phyloP scores from a whole-genome alignment of 2,329 filamentous ascomycete genomes.

The Penicillium psychrosexuale region DNA sequence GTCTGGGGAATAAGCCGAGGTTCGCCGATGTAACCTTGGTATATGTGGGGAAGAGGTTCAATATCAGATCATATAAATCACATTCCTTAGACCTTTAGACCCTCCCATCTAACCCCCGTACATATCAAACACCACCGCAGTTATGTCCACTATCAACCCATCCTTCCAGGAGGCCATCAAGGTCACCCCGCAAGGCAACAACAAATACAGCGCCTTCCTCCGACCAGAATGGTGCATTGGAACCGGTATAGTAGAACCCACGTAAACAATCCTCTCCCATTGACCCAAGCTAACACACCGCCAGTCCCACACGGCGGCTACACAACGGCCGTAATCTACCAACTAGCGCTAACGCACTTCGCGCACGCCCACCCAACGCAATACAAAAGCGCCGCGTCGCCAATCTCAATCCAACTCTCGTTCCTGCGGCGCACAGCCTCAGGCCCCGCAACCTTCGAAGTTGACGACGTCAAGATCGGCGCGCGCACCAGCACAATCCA shows the following conservation, averaged over 20 bases:
- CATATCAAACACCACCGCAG: background rate
- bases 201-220: constrained; percentile 58
- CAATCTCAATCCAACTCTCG: constrained; percentile 62
- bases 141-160: constrained; percentile 23
- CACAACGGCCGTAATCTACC: constrained; percentile 61
- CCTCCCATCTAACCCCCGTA: background rate
- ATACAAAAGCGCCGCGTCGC: constrained; percentile 50
- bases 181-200: constrained; percentile 43
- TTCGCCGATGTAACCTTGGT: background rate
- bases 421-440: constrained; percentile 63
- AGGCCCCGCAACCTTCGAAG: constrained; percentile 56
- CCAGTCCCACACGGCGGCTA: constrained; percentile 70
- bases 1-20: constrained; percentile 7
- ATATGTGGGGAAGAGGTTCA: background rate
- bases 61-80: background rate
- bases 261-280: constrained; percentile 12
- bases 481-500: constrained; percentile 62
- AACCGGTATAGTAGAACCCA: constrained; percentile 44
- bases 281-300: constrained; percentile 7
- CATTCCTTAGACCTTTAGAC: background rate
- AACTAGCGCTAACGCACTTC: constrained; percentile 60
- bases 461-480: constrained; percentile 64
- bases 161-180: constrained; percentile 39
- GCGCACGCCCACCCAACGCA: constrained; percentile 56
- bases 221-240: constrained; percentile 63